Base-by-base conservation (phyloP, 2,329 filamentous ascomycete genomes). In the Fusarium sp. region DNA sequence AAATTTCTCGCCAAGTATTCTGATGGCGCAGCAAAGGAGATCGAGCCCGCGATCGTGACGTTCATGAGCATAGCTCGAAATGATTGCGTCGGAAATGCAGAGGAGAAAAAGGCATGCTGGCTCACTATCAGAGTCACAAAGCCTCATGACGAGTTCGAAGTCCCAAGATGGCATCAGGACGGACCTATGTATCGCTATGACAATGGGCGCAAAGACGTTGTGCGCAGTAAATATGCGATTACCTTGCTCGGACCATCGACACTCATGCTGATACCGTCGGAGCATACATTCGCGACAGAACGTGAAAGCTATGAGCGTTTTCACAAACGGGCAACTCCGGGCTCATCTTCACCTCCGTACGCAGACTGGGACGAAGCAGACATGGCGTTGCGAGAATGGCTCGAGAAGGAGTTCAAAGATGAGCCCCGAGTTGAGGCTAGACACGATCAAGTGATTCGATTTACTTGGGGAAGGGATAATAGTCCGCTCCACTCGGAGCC, bases 401-500 rank as follows among this genome's bases (percentile, higher is more conserved):
- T 61, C 8, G 9, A 10, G 4, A 34, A n/a, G 2, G 16, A 22
- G n/a, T 60, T 61, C 3, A 9, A 49, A 4, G 9, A 51, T 2
- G 13, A 34, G 0, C 34, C 55, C 0, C 16, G 27, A 60, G 34
- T 60, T 5, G 8, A 43, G 4, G 27, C 49, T 29, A 56, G 43
- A 8, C 44, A 18, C 1, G 55, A 56, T 0, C 11, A 60, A 51
- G 18, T 61, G 1, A 56, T 60, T 13, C 55, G 58, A 6, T 61
- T 61, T 2, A 51, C 27, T 5, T 61, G 58, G 43, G 58, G 58
- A 6, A 15, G 27, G 2, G 55, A 18, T 12, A 16, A 60, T 0
- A 61, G 58, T 1, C 58, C 58, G 1, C 8, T 60, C 1, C 55
- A 61, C 34, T 61, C 58, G n/a, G 58, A 61, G 6, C 58, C 58